A percentile compares a stretch with the other conserved stretches of the same genome.
These are phyloP conservation scores for Fusarium gaditjirri DNA, from an alignment of 2,329 filamentous ascomycete genomes.

Conservation along the genomic window DNA sequence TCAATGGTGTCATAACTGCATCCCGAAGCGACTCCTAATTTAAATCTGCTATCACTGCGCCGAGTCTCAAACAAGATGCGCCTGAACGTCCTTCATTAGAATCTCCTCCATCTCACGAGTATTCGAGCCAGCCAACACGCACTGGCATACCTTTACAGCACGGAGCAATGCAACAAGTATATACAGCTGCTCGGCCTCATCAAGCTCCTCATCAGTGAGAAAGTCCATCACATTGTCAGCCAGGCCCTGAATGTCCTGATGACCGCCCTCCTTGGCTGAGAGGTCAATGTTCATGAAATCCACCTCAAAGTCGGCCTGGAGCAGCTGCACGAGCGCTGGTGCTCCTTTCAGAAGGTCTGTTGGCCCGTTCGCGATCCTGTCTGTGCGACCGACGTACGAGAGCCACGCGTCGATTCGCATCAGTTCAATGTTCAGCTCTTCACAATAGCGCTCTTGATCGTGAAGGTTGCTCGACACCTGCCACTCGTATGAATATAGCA, in stretches of 20 bases:
- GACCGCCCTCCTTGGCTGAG: not conserved
- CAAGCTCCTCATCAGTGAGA: not conserved
- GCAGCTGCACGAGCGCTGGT: not conserved
- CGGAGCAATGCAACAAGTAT: not conserved
- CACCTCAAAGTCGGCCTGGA: not conserved
- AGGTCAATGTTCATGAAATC: not conserved
- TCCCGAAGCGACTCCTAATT: accelerated
- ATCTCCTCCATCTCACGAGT: not conserved
- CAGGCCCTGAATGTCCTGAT: accelerated
- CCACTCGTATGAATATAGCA: not conserved
- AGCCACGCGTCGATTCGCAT: not conserved
- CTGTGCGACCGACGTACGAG: not conserved
- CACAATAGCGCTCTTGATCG: not conserved
- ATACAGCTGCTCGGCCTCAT: not conserved
- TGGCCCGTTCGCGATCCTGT: not conserved
- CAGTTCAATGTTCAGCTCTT: not conserved
- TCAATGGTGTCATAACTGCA: accelerated
- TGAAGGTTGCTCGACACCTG: not conserved
- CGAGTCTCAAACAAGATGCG: not conserved
- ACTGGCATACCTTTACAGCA: not conserved
- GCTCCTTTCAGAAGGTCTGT: not conserved
- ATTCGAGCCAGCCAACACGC: not conserved
- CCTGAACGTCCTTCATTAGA: not conserved
- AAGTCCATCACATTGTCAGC: not conserved
- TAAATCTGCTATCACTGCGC: accelerated